Percentiles rank a stretch among this genome's conserved stretches.
Evolutionary conservation across 441 rosid genomes (phyloP).

Genomic region (Gossypium lobatum): DNA sequence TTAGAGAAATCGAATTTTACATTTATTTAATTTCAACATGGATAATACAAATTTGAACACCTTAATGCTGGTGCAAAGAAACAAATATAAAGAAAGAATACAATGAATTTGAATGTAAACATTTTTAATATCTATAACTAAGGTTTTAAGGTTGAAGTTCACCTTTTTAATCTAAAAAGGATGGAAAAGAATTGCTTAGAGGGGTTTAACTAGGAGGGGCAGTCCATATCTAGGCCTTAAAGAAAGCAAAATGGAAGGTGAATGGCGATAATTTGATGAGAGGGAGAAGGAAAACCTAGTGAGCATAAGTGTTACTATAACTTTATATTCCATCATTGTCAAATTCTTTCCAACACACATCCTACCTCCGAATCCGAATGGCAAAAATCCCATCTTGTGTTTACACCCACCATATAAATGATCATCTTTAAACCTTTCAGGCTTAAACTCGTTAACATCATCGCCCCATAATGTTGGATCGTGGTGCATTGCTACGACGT

Average conservation of each 20-base stretch:
- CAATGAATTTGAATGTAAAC: not conserved
- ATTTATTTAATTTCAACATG: too few relatives aligned
- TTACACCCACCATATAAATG: conserved; percentile 68
- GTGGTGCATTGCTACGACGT: conserved; percentile 89
- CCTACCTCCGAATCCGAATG: conserved; percentile 95
- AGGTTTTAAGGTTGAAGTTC: not conserved
- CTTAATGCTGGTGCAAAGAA: too few relatives aligned
- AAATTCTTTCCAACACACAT: conserved; percentile 86
- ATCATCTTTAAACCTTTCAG: conserved; percentile 73
- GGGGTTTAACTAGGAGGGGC: conserved; percentile 57
- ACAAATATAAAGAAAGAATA: not conserved
- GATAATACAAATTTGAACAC: too few relatives aligned
- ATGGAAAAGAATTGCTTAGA: conserved; percentile 10
- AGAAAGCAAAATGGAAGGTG: conserved; percentile 69
- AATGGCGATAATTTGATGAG: conserved; percentile 61
- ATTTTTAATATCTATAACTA: not conserved
- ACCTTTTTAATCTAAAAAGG: too few relatives aligned
- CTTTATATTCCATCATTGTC: conserved; percentile 70
- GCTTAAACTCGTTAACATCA: conserved; percentile 66
- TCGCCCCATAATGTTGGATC: conserved; percentile 74
- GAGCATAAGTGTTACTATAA: conserved; percentile 56
- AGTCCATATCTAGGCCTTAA: conserved; percentile 66
- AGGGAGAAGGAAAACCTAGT: conserved; percentile 61
- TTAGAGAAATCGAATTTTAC: too few relatives aligned
- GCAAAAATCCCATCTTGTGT: conserved; percentile 87